phyloP scores from a whole-genome alignment of 2,329 filamentous ascomycete genomes.

The Tolypocladium endophyticum region DNA sequence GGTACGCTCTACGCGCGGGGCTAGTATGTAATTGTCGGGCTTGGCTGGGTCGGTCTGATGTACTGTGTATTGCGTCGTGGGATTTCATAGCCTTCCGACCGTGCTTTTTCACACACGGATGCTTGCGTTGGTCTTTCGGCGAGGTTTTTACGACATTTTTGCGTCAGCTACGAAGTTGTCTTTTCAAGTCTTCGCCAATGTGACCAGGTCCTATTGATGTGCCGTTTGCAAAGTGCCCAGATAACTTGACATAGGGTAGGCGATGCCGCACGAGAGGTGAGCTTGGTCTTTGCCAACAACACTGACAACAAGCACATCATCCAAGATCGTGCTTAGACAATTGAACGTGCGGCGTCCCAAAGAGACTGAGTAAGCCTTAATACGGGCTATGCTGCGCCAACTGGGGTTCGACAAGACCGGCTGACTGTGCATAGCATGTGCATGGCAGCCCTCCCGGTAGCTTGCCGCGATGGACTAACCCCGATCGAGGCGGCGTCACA shows the following conservation, averaged over 20 bases:
- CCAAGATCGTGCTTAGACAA: not conserved
- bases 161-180: not conserved
- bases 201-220: not conserved
- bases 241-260: not conserved
- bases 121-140: not conserved
- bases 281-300: not conserved
- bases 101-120: not conserved
- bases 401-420: not conserved
- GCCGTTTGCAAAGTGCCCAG: not conserved
- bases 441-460: not conserved
- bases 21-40: not conserved
- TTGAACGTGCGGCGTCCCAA: not conserved
- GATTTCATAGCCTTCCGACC: not conserved
- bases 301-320: not conserved
- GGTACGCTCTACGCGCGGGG: not conserved
- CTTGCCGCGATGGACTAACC: not conserved
- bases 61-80: not conserved
- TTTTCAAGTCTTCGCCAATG: not conserved
- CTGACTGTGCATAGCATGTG: not conserved
- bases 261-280: not conserved
- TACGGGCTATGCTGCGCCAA: not conserved
- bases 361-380: not conserved
- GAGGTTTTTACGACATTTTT: not conserved
- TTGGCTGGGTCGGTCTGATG: not conserved
- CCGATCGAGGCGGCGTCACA: not conserved